A percentile compares a stretch with the other conserved stretches of the same genome.
Conservation (phyloP, 257 asterid genomes). For the Solanum arcanum region DNA sequence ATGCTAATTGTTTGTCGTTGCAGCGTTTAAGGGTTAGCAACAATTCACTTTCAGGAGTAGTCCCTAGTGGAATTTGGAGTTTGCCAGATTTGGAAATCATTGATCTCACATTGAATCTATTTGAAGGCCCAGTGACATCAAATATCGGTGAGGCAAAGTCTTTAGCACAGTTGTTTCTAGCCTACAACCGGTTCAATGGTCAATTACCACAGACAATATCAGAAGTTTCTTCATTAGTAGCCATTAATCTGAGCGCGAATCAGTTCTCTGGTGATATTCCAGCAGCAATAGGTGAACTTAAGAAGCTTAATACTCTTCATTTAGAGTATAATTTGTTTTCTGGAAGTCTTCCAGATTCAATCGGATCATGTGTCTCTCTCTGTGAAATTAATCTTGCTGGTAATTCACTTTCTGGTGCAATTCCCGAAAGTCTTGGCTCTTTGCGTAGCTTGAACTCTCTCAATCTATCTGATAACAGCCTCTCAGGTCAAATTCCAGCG, state of each 20-base stretch:
- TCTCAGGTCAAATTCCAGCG: conserved; percentile 27
- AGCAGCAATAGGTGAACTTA: conserved; percentile 11
- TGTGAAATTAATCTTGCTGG: conserved; percentile 18
- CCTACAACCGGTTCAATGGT: conserved; percentile 27
- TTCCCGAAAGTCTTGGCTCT: conserved; percentile 25
- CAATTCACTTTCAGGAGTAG: conserved; percentile 29
- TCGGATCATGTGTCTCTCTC: conserved; percentile 27
- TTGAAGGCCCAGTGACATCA: conserved; percentile 28
- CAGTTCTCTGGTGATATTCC: conserved; percentile 24
- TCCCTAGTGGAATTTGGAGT: conserved; percentile 32
- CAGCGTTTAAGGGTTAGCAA: conserved; percentile 20
- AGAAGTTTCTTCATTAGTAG: conserved; percentile 22
- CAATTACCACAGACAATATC: conserved; percentile 19
- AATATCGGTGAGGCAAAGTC: conserved; percentile 25
- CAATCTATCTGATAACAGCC: conserved; percentile 22
- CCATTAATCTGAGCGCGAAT: conserved; percentile 18
- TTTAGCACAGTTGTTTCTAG: conserved; percentile 21
- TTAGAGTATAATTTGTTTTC: conserved; percentile 21
- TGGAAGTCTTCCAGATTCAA: conserved; percentile 25
- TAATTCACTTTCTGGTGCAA: conserved; percentile 20
- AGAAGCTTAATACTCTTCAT: conserved; percentile 15
- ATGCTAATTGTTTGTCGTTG: conserved; percentile 23
- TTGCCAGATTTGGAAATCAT: conserved; percentile 16
- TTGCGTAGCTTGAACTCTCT: conserved; percentile 24
- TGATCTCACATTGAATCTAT: conserved; percentile 23